These are phyloP conservation scores for Eutypa lata DNA, from an alignment of 2,329 filamentous ascomycete genomes.

Conservation along the genomic window DNA sequence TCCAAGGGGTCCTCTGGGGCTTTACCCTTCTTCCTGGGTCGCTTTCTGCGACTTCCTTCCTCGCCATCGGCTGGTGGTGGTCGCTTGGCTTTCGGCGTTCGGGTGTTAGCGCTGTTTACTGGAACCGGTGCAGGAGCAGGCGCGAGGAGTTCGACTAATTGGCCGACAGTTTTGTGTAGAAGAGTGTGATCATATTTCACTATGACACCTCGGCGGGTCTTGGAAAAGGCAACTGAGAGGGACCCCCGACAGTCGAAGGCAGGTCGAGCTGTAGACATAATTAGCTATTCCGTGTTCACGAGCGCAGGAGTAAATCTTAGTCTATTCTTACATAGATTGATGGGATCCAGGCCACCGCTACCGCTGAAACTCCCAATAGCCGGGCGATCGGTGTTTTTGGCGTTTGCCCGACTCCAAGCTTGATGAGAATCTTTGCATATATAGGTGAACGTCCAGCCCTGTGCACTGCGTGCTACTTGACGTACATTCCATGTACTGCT, in stretches of 20 bases:
- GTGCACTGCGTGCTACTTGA: conserved; percentile 39
- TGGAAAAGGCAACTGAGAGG: conserved; percentile 48
- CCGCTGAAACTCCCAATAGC: conserved; percentile 48
- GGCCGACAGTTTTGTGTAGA: conserved; percentile 52
- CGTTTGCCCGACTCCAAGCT: conserved; percentile 47
- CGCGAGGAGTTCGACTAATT: conserved; percentile 45
- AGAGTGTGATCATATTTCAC: conserved; percentile 56
- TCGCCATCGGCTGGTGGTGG: conserved; percentile 25
- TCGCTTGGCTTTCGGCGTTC: conserved; percentile 26
- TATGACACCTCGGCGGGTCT: conserved; percentile 42
- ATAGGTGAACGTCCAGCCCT: conserved; percentile 54
- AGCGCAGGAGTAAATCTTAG: neutral
- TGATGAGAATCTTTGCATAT: conserved; percentile 51
- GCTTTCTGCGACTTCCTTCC: conserved; percentile 23
- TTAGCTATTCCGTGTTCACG: conserved; percentile 7
- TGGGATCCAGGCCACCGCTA: conserved; percentile 42
- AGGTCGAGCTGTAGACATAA: conserved; percentile 43
- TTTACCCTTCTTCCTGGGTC: conserved; percentile 21
- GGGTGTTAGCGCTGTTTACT: conserved; percentile 10
- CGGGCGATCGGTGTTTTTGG: conserved; percentile 36
- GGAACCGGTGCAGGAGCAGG: conserved; percentile 33
- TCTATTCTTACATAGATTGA: conserved; percentile 38
- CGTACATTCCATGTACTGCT: conserved; percentile 46
- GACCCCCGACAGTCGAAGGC: conserved; percentile 58
- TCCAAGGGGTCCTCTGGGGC: conserved; percentile 15